Evolutionary conservation across 176 grass and related monocot species (phyloP), one percentile per base, ranked within the genome.

Genomic region (Bonia amplexicaulis): DNA sequence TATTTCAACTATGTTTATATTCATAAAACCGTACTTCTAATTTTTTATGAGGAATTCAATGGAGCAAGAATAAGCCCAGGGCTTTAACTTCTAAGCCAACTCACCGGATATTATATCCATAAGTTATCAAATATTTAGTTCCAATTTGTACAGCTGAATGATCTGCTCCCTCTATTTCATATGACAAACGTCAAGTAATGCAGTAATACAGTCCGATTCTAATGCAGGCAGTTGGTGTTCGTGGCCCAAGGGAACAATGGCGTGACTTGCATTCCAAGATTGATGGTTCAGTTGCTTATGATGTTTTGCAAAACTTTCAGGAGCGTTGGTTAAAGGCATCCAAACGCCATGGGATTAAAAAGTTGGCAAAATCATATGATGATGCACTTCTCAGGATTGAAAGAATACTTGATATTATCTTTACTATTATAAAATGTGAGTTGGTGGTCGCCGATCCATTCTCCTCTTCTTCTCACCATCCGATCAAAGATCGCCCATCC

Each of bases 261-360:
- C 94, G 94, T 69, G 94, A 97, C 63, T 81, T 97, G 81, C 92
- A 97, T 68, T 92, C 86, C 9, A 97, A 92, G 85, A 88, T 97
- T 7, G 92, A 97, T 35, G 87, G 92, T 12, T 87, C 92, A 19
- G 94, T 82, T n/a, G n/a, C n/a, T n/a, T n/a, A n/a, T n/a, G n/a
- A n/a, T n/a, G n/a, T n/a, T n/a, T n/a, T n/a, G n/a, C n/a, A n/a
- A n/a, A n/a, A n/a, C n/a, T n/a, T n/a, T n/a, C n/a, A n/a, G n/a
- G n/a, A n/a, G n/a, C n/a, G n/a, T n/a, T n/a, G n/a, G n/a, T n/a
- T n/a, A n/a, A n/a, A n/a, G n/a, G n/a, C n/a, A n/a, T n/a, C n/a
- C n/a, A n/a, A n/a, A n/a, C n/a, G n/a, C n/a, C n/a, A n/a, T n/a
- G n/a, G n/a, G n/a, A n/a, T n/a, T n/a, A n/a, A n/a, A n/a, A n/a